Evolutionary conservation across 164 flowering plant species (phyloP).

Genomic region (Piper betle): DNA sequence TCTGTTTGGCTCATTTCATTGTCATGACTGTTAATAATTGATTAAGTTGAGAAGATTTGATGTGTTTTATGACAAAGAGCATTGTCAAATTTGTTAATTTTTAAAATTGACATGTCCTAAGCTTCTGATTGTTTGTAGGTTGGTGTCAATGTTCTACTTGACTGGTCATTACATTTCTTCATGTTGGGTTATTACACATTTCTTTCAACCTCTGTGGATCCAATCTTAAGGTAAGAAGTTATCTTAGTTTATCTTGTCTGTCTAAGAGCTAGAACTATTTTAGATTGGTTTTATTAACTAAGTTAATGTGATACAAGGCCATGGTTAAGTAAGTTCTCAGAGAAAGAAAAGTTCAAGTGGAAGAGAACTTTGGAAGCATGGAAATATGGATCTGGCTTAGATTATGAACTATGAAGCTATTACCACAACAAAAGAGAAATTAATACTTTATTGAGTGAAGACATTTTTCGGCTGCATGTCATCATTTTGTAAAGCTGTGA

Average conservation of each 20-base stretch:
- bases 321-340: constrained; percentile 35
- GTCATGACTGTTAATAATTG: too few relatives aligned
- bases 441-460: not conserved
- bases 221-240: constrained; percentile 50
- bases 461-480: too few relatives aligned
- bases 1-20: too few relatives aligned
- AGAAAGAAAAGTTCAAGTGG: constrained; percentile 53
- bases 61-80: too few relatives aligned
- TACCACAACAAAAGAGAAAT: not conserved
- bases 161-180: constrained; percentile 80
- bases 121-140: constrained; percentile 34
- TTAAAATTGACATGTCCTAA: not conserved
- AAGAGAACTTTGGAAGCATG: constrained; percentile 65
- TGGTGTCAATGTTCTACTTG: constrained; percentile 68
- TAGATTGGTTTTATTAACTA: not conserved
- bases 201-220: constrained; percentile 60
- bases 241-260: too few relatives aligned
- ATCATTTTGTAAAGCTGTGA: too few relatives aligned
- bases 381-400: constrained; percentile 93
- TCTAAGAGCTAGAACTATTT: not conserved
- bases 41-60: too few relatives aligned
- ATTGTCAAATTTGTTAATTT: not conserved
- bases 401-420: constrained; percentile 27
- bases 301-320: constrained; percentile 30
- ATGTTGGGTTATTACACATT: constrained; percentile 82